Evolutionary conservation across 2,329 filamentous ascomycete genomes (phyloP).

Genomic region (Sphaerulina populicola): DNA sequence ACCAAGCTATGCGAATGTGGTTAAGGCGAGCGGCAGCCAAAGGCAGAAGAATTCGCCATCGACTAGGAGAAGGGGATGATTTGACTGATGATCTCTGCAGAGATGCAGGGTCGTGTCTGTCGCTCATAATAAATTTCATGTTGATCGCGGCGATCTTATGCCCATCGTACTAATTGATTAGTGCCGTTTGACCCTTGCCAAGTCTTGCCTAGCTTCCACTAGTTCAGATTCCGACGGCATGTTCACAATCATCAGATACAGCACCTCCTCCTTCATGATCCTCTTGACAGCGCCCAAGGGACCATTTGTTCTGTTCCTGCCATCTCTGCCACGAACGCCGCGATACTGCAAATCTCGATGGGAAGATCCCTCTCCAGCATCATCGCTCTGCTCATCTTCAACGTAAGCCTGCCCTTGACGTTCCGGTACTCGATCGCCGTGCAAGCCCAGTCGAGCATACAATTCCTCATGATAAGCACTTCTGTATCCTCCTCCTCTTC

Average conservation of each 20-base stretch:
- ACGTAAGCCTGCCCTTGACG: neutral
- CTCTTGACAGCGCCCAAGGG: constrained; percentile 33
- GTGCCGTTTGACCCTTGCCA: constrained; percentile 10
- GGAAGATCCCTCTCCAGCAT: neutral
- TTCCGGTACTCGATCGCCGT: neutral
- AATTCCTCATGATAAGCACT: constrained; percentile 13
- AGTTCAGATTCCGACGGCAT: constrained; percentile 41
- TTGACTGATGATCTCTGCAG: neutral
- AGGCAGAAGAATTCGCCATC: constrained; percentile 23
- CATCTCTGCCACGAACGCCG: neutral
- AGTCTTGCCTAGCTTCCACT: constrained; percentile 22
- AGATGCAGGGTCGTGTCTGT: no score
- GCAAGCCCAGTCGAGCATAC: neutral
- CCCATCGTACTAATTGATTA: neutral
- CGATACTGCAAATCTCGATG: neutral
- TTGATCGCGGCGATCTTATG: no score
- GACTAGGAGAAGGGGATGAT: constrained; percentile 3
- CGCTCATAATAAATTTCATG: no score
- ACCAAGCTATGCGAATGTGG: constrained; percentile 21
- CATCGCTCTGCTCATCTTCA: neutral
- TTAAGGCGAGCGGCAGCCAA: constrained; percentile 34
- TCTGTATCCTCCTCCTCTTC: constrained; percentile 7
- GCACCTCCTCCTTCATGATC: constrained; percentile 30
- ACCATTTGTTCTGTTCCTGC: constrained; percentile 33
- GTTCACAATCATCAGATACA: constrained; percentile 46